phyloP scores from a whole-genome alignment of 257 asterid genomes.

The Schizonepeta tenuifolia region DNA sequence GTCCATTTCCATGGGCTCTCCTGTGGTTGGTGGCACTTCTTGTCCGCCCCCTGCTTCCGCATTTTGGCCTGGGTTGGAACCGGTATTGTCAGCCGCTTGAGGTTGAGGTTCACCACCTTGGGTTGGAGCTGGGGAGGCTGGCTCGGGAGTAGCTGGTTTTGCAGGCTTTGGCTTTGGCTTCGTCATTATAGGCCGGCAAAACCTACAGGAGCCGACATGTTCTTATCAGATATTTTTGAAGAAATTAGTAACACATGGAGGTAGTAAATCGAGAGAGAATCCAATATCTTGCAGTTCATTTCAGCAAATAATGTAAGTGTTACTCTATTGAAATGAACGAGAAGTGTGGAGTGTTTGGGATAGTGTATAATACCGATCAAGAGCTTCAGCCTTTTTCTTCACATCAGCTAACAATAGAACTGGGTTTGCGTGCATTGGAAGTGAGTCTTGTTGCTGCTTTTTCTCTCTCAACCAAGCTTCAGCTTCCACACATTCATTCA shows the following conservation, averaged over 20 bases:
- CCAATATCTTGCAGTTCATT: background rate
- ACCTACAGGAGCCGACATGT: constrained; percentile 42
- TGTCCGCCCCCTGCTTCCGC: constrained; percentile 37
- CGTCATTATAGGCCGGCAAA: constrained; percentile 81
- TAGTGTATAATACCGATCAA: constrained; percentile 59
- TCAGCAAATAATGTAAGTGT: background rate
- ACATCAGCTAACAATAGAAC: constrained; percentile 71
- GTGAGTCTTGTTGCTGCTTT: constrained; percentile 77
- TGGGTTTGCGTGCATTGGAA: constrained; percentile 75
- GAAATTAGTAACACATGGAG: background rate
- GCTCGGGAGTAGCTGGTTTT: constrained; percentile 70
- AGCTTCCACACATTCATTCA: constrained; percentile 82
- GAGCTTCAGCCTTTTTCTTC: constrained; percentile 78
- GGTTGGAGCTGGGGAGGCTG: constrained; percentile 59
- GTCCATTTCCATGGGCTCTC: constrained; percentile 80
- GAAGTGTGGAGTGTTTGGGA: background rate
- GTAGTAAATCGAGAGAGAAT: background rate
- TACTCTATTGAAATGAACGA: background rate
- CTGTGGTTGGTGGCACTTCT: constrained; percentile 45
- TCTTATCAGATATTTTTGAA: background rate
- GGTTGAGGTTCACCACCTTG: constrained; percentile 63
- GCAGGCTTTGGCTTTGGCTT: constrained; percentile 91
- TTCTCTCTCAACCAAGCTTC: constrained; percentile 93
- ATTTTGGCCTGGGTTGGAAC: constrained; percentile 38
- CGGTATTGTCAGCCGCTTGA: constrained; percentile 41